Base-by-base conservation (phyloP, 108 stramenopile genomes). In the Schizochytrium sp. region DNA sequence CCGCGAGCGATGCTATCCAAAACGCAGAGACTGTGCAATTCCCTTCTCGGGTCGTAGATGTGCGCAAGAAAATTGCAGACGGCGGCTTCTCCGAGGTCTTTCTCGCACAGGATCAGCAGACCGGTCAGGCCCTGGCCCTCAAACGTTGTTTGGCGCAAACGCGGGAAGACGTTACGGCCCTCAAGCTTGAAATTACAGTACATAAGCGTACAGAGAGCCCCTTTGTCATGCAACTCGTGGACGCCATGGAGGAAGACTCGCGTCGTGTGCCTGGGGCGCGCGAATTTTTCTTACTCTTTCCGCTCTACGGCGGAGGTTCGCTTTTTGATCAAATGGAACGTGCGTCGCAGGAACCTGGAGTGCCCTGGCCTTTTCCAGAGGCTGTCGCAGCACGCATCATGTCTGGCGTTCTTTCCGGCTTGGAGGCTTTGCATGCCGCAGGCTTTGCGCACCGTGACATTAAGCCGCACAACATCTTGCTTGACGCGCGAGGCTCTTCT, bases 1-100 rank as follows among this genome's bases (percentile, higher is more conserved):
- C 76, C n/a, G 76, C 76, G 48, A 83, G 48, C 25, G 76, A 83
- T 23, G 76, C 76, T 6, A 83, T 83, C 25, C 51, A 47, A 12
- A 83, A 53, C 12, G 28, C 45, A 2, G 76, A 83, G 18, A 4
- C 76, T 23, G 25, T 83, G n/a, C 45, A 83, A 34, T 53, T 83
- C 4, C 5, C 19, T 6, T 53, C 45, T 6, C 45, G 51, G 10
- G 28, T 18, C 6, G 76, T 83, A 6, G 51, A 47, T 16, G 28
- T 83, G n/a, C 76, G 76, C 25, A 83, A 83, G 23, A 83, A 83
- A 45, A 83, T 83, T 23, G 76, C 76, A 12, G 76, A 83, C 25
- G 76, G 76, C n/a, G 76, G 76, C 76, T 83, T 83, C 51, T 53
- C 48, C 51, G 76, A 83, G 76, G 76, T 83, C n/a, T 83, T 53